Evolutionary conservation across 78 protist species (phyloP).

Genomic region (Salpingoeca rosetta): DNA sequence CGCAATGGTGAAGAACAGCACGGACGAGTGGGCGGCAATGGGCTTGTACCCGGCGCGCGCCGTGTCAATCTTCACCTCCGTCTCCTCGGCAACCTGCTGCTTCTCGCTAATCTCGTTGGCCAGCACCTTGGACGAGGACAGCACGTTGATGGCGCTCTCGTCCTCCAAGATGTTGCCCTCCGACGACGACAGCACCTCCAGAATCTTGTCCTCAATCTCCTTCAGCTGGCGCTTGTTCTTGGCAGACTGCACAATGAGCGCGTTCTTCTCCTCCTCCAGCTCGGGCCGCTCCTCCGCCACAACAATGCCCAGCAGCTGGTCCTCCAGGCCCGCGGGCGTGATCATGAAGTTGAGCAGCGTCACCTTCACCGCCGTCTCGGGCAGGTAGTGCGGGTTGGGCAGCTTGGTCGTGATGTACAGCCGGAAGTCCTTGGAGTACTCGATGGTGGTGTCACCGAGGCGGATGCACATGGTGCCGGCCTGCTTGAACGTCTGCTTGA

Average conservation of each 20-base stretch:
- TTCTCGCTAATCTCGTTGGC: constrained; percentile 14
- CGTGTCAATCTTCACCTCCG: constrained; percentile 43
- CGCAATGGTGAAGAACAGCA: constrained; percentile 63
- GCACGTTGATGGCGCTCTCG: constrained; percentile 34
- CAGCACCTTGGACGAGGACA: constrained; percentile 17
- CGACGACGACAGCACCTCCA: constrained; percentile 42
- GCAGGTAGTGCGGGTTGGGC: constrained; percentile 48
- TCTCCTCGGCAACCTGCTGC: constrained; percentile 31
- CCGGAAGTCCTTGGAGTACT: constrained; percentile 41
- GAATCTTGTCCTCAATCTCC: constrained; percentile 56
- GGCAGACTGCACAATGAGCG: constrained; percentile 35
- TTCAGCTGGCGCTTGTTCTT: constrained; percentile 28
- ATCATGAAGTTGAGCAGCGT: constrained; percentile 50
- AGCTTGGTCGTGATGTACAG: constrained; percentile 64
- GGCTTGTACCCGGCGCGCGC: constrained; percentile 47
- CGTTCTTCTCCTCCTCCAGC: constrained; percentile 56
- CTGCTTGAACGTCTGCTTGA: constrained; percentile 33
- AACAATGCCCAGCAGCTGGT: constrained; percentile 54
- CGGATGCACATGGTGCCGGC: constrained; percentile 41
- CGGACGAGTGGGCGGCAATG: constrained; percentile 45
- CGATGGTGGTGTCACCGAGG: constrained; percentile 62
- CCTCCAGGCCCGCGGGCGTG: constrained; percentile 40
- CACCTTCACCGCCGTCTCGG: constrained; percentile 35
- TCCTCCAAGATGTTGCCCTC: constrained; percentile 63
- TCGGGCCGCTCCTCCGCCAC: constrained; percentile 63